These are phyloP conservation scores for Fusarium pseudoanthophilum DNA, from an alignment of 2,329 filamentous ascomycete species.

Conservation along the genomic window DNA sequence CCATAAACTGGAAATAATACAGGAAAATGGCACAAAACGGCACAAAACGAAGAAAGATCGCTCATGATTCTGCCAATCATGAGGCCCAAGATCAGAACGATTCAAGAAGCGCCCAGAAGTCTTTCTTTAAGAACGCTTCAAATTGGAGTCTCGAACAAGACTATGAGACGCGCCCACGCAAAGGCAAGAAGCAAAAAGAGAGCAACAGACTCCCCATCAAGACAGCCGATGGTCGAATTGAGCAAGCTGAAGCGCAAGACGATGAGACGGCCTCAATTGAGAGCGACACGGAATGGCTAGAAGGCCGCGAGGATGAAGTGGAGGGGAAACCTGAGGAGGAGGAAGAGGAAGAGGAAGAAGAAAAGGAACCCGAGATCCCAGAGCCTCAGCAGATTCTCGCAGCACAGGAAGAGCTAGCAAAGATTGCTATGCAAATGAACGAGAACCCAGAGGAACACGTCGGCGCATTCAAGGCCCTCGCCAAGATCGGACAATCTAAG, in stretches of 20 bases:
- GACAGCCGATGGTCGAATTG: conserved; percentile 78
- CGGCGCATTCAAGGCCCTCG: conserved; percentile 80
- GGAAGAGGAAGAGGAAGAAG: conserved; percentile 60
- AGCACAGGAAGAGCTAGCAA: conserved; percentile 92
- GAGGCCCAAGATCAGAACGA: conserved; percentile 50
- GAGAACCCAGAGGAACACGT: conserved; percentile 94
- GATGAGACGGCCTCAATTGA: conserved; percentile 69
- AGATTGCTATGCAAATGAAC: conserved; percentile 82
- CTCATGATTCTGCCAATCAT: conserved; percentile 61
- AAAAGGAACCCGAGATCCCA: conserved; percentile 73
- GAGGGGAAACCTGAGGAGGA: conserved; percentile 58
- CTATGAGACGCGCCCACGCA: conserved; percentile 84
- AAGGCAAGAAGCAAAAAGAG: conserved; percentile 80
- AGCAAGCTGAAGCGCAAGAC: conserved; percentile 66
- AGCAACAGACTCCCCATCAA: conserved; percentile 86
- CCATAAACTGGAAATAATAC: conserved; percentile 4
- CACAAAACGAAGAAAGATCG: conserved; percentile 68
- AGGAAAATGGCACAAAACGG: conserved; percentile 60
- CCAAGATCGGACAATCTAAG: conserved; percentile 75
- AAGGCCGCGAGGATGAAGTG: conserved; percentile 65
- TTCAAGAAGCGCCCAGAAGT: conserved; percentile 62
- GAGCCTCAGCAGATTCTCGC: conserved; percentile 82
- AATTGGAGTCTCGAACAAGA: conserved; percentile 93
- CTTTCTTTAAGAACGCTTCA: conserved; percentile 78
- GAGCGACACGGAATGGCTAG: conserved; percentile 72